Conservation (phyloP, 2,329 filamentous ascomycete genomes). For the Celoporthe dispersa region DNA sequence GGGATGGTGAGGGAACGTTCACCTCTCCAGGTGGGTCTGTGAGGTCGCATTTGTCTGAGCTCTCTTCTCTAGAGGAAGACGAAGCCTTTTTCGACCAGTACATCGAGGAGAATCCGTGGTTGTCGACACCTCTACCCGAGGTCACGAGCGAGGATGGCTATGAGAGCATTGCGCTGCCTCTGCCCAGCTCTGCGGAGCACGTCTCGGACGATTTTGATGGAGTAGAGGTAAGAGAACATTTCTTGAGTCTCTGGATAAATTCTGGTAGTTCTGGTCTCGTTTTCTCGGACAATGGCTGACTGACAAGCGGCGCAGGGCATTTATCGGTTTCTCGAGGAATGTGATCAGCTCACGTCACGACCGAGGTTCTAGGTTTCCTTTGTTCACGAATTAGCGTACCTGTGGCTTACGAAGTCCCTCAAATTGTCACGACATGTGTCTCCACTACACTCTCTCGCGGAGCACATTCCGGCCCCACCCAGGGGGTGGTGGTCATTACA, state of each 20-base stretch:
- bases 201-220: constrained; percentile 57
- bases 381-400: constrained; percentile 8
- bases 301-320: constrained; percentile 44
- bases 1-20: constrained; percentile 37
- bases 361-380: constrained; percentile 20
- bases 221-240: constrained; percentile 42
- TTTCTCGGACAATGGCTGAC: background rate
- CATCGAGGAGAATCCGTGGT: constrained; percentile 53
- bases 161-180: constrained; percentile 53
- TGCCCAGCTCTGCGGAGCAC: constrained; percentile 48
- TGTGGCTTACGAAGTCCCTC: background rate
- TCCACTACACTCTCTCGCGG: constrained; percentile 29
- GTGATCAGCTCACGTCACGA: constrained; percentile 46
- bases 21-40: constrained; percentile 55
- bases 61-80: constrained; percentile 45
- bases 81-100: constrained; percentile 46
- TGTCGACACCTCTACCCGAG: constrained; percentile 39
- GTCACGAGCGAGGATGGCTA: constrained; percentile 51
- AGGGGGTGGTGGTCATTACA: constrained; percentile 10
- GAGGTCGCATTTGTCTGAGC: constrained; percentile 43
- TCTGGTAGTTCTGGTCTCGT: background rate
- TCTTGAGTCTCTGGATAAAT: background rate
- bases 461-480: constrained; percentile 13
- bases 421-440: constrained; percentile 14
- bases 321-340: constrained; percentile 63